Evolutionary conservation across 2,329 filamentous ascomycete genomes (phyloP).

Genomic region (Fusarium sacchari): DNA sequence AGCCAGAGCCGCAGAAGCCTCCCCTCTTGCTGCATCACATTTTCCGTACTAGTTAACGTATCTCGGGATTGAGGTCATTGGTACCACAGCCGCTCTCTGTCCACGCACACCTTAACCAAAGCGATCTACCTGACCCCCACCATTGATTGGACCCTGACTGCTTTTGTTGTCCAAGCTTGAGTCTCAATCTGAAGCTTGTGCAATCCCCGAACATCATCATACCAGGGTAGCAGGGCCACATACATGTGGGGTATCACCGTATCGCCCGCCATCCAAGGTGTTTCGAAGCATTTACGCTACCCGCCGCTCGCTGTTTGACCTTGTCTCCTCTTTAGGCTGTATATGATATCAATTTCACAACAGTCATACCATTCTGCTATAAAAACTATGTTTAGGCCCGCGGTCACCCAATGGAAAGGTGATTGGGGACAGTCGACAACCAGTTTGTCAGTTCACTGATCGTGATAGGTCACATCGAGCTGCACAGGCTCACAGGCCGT

Average conservation of each 20-base stretch:
- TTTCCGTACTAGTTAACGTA: slow-evolving; percentile 6
- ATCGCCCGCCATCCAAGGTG: slow-evolving; percentile 16
- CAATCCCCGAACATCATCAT: slow-evolving; percentile 23
- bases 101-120: slow-evolving; percentile 20
- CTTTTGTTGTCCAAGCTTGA: slow-evolving; percentile 29
- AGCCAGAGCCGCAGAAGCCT: slow-evolving; percentile 43
- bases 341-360: not conserved
- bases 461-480: not conserved
- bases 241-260: slow-evolving; percentile 38
- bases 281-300: slow-evolving; percentile 19
- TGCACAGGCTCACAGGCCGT: slow-evolving; percentile 7
- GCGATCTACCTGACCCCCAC: slow-evolving; percentile 26
- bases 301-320: slow-evolving; percentile 28
- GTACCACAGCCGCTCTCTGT: slow-evolving; percentile 16
- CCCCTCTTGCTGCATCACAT: slow-evolving; percentile 27
- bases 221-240: slow-evolving; percentile 16
- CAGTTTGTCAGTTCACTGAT: not conserved
- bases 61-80: slow-evolving; percentile 27
- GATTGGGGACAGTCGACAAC: not conserved
- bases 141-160: slow-evolving; percentile 28
- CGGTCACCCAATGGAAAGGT: not conserved
- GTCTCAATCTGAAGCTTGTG: slow-evolving; percentile 28
- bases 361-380: not conserved
- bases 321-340: slow-evolving; percentile 15
- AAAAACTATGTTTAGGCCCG: not conserved